phyloP scores from a whole-genome alignment of 768 basidiomycete species.

The Serendipita indica region DNA sequence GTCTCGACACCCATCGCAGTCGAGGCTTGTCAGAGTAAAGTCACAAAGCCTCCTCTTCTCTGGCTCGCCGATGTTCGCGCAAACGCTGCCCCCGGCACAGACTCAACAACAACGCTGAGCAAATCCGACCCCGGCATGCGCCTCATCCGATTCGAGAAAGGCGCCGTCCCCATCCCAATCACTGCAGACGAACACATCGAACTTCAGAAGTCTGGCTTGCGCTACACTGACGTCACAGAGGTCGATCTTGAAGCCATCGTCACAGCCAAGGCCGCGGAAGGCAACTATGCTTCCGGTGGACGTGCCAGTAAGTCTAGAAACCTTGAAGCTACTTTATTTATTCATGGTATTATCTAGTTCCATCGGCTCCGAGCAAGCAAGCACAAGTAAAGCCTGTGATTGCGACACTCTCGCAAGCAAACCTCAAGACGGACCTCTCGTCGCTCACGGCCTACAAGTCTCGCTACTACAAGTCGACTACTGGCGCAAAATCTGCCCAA shows the following conservation, averaged over 20 bases:
- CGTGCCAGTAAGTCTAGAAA: background rate
- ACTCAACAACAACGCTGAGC: background rate
- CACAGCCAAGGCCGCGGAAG: background rate
- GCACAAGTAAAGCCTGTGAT: background rate
- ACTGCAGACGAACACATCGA: background rate
- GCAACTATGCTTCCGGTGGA: background rate
- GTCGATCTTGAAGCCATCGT: background rate
- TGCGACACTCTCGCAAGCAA: background rate
- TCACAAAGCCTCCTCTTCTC: slow-evolving; percentile 1
- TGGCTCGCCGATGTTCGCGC: slow-evolving; percentile 2
- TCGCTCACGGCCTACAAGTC: background rate
- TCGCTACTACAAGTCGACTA: background rate
- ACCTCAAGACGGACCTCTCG: background rate
- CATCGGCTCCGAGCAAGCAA: background rate
- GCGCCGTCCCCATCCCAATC: background rate
- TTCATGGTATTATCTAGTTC: background rate
- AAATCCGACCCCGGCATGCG: background rate
- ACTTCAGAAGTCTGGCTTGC: background rate
- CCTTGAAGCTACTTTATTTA: background rate
- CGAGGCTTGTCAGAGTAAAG: background rate
- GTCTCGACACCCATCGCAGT: background rate
- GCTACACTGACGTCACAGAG: background rate
- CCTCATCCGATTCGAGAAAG: slow-evolving; percentile 2
- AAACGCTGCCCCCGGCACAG: too few relatives aligned
- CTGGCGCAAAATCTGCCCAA: background rate